Conservation (phyloP, 306 rosid genomes). For the Ammopiptanthus mongolicus region DNA sequence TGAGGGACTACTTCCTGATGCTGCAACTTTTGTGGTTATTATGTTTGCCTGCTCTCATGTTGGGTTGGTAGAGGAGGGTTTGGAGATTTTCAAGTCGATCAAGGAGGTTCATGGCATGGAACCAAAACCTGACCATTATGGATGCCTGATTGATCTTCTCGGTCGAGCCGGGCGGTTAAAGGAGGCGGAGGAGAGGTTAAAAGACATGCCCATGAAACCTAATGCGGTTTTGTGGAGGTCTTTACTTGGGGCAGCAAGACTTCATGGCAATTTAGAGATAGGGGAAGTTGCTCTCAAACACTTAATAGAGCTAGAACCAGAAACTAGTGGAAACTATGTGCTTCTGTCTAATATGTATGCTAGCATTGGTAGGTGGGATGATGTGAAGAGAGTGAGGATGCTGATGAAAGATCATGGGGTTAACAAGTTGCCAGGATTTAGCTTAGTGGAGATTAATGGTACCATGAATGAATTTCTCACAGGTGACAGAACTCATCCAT, state of each 20-base stretch:
- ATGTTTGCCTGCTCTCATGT: slow-evolving; percentile 45
- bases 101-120: slow-evolving; percentile 25
- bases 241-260: slow-evolving; percentile 45
- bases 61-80: slow-evolving; percentile 39
- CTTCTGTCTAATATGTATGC: slow-evolving; percentile 48
- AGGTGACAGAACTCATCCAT: slow-evolving; percentile 39
- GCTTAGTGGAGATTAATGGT: slow-evolving; percentile 41
- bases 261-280: slow-evolving; percentile 34
- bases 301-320: slow-evolving; percentile 37
- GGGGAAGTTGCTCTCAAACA: slow-evolving; percentile 40
- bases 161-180: slow-evolving; percentile 42
- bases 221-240: slow-evolving; percentile 45
- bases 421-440: slow-evolving; percentile 44
- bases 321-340: slow-evolving; percentile 44
- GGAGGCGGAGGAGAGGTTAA: slow-evolving; percentile 36
- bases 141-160: slow-evolving; percentile 38
- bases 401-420: slow-evolving; percentile 38
- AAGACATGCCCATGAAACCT: slow-evolving; percentile 42
- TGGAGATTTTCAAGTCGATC: slow-evolving; percentile 32
- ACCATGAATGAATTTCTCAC: slow-evolving; percentile 45
- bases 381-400: slow-evolving; percentile 41
- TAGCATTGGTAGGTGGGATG: slow-evolving; percentile 34
- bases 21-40: slow-evolving; percentile 35
- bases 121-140: slow-evolving; percentile 39
- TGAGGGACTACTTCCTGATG: slow-evolving; percentile 30